phyloP scores from a whole-genome alignment of 352 stramenopile genomes.

The Globisporangium cylindrosporum region DNA sequence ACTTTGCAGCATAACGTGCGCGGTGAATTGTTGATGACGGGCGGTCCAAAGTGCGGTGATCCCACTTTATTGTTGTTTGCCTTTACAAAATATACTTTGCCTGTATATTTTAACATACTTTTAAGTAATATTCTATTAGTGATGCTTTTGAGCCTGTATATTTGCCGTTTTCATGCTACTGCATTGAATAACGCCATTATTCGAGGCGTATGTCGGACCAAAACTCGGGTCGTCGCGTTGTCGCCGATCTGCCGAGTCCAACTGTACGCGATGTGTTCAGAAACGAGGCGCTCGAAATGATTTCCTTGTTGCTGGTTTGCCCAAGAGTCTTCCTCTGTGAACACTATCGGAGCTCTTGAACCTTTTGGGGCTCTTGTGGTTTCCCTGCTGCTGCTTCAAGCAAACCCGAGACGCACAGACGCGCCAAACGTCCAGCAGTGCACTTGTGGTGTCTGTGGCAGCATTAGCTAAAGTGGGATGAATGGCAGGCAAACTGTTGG shows the following conservation, averaged over 20 bases:
- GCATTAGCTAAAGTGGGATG: constrained; percentile 9
- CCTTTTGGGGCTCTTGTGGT: not conserved
- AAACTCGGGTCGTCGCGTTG: not conserved
- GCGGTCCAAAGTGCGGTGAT: not conserved
- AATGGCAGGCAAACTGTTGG: not conserved
- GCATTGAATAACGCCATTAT: not conserved
- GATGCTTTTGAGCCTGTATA: not conserved
- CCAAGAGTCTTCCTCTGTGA: not conserved
- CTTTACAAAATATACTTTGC: not conserved
- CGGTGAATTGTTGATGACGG: not conserved
- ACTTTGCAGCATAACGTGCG: not conserved
- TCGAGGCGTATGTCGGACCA: not conserved
- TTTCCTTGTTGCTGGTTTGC: not conserved
- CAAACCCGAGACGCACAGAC: not conserved
- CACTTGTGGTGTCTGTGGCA: not conserved
- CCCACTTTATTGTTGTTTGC: not conserved
- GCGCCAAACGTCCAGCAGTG: not conserved
- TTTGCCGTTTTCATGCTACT: not conserved
- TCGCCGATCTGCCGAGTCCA: not conserved
- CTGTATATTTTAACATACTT: not conserved
- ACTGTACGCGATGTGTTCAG: not conserved
- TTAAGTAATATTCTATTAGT: not conserved
- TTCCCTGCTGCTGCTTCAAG: not conserved
- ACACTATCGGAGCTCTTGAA: not conserved
- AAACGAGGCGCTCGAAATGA: not conserved